Conservation (phyloP, 805 yeast genomes). For the Wickerhamomyces strasburgensis region DNA sequence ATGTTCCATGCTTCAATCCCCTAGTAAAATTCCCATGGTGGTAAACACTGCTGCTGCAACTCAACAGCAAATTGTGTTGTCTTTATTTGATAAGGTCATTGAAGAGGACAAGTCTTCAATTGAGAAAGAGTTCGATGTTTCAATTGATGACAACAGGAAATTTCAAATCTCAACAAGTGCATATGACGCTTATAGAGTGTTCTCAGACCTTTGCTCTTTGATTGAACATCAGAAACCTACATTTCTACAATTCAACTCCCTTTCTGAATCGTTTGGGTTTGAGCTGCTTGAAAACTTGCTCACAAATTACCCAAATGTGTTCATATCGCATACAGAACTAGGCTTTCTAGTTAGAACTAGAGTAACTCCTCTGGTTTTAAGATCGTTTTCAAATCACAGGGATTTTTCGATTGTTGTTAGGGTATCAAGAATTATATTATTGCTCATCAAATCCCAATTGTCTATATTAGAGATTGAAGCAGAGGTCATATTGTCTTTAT, state of each 20-base stretch:
- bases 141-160: constrained; percentile 40
- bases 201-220: constrained; percentile 67
- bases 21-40: constrained; percentile 70
- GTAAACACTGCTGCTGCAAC: constrained; percentile 92
- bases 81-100: constrained; percentile 64
- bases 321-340: constrained; percentile 58
- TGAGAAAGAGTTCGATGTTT: constrained; percentile 31
- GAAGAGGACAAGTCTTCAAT: constrained; percentile 32
- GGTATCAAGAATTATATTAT: constrained; percentile 63
- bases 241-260: constrained; percentile 45
- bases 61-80: constrained; percentile 74
- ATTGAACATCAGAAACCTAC: constrained; percentile 53
- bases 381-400: constrained; percentile 53
- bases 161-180: constrained; percentile 47
- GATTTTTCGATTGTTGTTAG: constrained; percentile 71
- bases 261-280: constrained; percentile 65
- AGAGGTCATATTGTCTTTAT: constrained; percentile 71
- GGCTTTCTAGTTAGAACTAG: constrained; percentile 59
- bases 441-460: constrained; percentile 54
- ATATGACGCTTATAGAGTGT: constrained; percentile 64
- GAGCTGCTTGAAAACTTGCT: constrained; percentile 81
- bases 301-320: constrained; percentile 53
- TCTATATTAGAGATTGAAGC: constrained; percentile 64
- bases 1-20: constrained; percentile 66
- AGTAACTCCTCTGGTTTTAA: constrained; percentile 69